These are phyloP conservation scores for Diutina sp. DNA, from an alignment of 1,139 yeast genomes.

Conservation along the genomic window DNA sequence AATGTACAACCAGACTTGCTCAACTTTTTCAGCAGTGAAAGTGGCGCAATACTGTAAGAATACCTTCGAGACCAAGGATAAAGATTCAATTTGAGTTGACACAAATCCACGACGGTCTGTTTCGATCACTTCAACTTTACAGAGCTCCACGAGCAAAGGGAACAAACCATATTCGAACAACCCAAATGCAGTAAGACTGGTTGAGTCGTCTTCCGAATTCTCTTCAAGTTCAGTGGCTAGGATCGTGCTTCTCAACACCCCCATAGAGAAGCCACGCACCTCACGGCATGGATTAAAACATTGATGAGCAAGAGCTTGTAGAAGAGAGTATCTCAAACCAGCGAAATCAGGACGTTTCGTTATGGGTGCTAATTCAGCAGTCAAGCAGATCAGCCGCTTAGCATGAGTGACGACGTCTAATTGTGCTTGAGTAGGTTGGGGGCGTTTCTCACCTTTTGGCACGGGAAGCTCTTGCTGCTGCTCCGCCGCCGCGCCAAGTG, in stretches of 20 bases:
- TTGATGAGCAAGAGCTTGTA: conserved; percentile 78
- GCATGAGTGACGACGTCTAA: conserved; percentile 42
- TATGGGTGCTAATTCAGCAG: conserved; percentile 31
- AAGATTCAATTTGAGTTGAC: conserved; percentile 52
- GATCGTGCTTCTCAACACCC: conserved; percentile 35
- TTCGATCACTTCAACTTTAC: conserved; percentile 53
- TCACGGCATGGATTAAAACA: conserved; percentile 82
- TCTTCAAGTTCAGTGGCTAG: conserved; percentile 14
- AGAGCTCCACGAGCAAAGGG: conserved; percentile 56
- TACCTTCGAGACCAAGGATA: conserved; percentile 57
- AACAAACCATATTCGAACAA: conserved; percentile 63
- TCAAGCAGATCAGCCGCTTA: conserved; percentile 47
- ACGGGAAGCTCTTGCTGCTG: conserved; percentile 32
- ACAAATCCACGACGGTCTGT: conserved; percentile 55
- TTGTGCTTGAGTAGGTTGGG: conserved; percentile 28
- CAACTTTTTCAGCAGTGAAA: conserved; percentile 15
- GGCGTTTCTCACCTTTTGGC: neutral
- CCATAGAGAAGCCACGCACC: conserved; percentile 52
- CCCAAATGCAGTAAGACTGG: conserved; percentile 32
- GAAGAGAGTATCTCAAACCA: conserved; percentile 32
- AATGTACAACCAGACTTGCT: conserved; percentile 23
- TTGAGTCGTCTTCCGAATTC: conserved; percentile 11
- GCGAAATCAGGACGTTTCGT: conserved; percentile 16
- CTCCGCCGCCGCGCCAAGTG: conserved; percentile 68
- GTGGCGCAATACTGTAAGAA: conserved; percentile 33